Percentiles rank a stretch among this genome's conserved stretches.
phyloP scores from a whole-genome alignment of 2,329 filamentous ascomycete genomes.

The Cladosporium sp. region DNA sequence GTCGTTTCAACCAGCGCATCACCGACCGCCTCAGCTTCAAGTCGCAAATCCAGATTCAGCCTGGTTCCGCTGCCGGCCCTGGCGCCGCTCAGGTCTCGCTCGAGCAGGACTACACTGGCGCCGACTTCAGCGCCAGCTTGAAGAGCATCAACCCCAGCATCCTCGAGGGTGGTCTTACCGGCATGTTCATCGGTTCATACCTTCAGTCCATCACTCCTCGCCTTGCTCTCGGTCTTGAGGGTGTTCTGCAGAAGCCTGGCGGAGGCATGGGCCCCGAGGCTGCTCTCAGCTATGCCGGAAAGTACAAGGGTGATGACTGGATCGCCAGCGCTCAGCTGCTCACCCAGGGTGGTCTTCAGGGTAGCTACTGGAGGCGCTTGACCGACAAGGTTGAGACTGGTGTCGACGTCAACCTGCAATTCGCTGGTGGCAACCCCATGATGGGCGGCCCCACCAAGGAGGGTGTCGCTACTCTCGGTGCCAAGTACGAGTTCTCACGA shows the following conservation, averaged over 20 bases:
- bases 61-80: conserved; percentile 54
- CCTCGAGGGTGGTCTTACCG: conserved; percentile 88
- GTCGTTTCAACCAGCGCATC: conserved; percentile 94
- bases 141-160: conserved; percentile 96
- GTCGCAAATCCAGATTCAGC: conserved; percentile 80
- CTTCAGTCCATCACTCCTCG: conserved; percentile 88
- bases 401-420: conserved; percentile 88
- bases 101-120: conserved; percentile 92
- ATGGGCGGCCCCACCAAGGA: conserved; percentile 77
- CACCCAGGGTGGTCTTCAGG: conserved; percentile 82
- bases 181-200: conserved; percentile 94
- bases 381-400: conserved; percentile 96
- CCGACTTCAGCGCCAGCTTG: conserved; percentile 88
- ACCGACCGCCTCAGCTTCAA: conserved; percentile 78
- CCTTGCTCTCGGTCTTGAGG: conserved; percentile 85
- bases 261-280: conserved; percentile 88
- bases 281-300: conserved; percentile 82
- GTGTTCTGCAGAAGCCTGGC: conserved; percentile 87
- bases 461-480: conserved; percentile 85
- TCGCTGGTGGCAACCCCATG: conserved; percentile 65
- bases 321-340: conserved; percentile 88
- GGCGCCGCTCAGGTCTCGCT: conserved; percentile 87
- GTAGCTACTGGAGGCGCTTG: conserved; percentile 90
- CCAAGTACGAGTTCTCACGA: conserved; percentile 97
- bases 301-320: conserved; percentile 92